These are phyloP conservation scores for Hygrophila difformis DNA, from an alignment of 257 asterid species.

Conservation along the genomic window DNA sequence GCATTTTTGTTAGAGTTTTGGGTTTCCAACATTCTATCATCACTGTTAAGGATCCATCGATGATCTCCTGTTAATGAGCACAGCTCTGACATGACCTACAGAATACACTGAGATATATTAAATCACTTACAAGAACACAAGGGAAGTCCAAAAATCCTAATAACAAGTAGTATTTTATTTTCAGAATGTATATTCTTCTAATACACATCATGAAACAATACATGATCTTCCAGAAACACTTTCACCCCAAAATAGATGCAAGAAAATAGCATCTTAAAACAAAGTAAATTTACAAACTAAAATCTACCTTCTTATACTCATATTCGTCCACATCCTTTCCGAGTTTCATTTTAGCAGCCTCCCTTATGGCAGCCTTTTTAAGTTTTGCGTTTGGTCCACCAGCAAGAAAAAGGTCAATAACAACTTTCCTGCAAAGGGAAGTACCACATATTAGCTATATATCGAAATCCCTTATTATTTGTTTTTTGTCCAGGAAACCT, in stretches of 20 bases:
- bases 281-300: neutral
- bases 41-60: slow-evolving; percentile 59
- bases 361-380: slow-evolving; percentile 51
- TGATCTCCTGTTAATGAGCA: slow-evolving; percentile 46
- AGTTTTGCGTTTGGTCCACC: slow-evolving; percentile 78
- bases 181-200: neutral
- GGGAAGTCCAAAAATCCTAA: neutral
- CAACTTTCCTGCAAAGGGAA: slow-evolving; percentile 49
- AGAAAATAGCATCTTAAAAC: neutral
- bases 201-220: neutral
- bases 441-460: neutral
- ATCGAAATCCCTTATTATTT: neutral
- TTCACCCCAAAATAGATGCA: neutral
- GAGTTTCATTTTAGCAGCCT: slow-evolving; percentile 60
- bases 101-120: neutral
- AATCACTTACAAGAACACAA: neutral
- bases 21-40: slow-evolving; percentile 49
- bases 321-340: slow-evolving; percentile 29
- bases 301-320: slow-evolving; percentile 76
- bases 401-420: slow-evolving; percentile 56
- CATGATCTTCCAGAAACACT: neutral
- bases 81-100: slow-evolving; percentile 67
- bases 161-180: neutral
- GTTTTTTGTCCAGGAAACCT: neutral
- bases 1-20: slow-evolving; percentile 19